Evolutionary conservation across 2,329 filamentous ascomycete genomes (phyloP), one percentile per base, ranked within the genome.

Genomic region (Paecilomyces formosus): DNA sequence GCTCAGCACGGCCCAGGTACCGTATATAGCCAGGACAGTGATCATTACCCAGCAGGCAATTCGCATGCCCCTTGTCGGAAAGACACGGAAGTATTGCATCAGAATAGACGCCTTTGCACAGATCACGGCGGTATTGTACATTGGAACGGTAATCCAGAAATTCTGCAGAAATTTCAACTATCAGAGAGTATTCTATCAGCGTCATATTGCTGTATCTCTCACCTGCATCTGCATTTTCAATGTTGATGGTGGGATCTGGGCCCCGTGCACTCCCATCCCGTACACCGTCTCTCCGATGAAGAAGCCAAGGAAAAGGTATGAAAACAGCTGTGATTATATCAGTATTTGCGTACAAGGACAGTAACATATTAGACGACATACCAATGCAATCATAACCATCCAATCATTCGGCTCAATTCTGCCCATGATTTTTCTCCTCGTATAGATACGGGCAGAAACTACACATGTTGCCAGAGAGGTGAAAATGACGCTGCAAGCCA

Each of bases 61-160:
- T 3, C 75, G 70, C 63, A 72, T 73, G 33, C 61, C 62, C 6
- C 61, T 68, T 2, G 68, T 70, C 33, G 66, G 69, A 64, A 81
- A 79, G 54, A 81, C 72, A 39, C 76, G 77, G 22, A 78, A 73
- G 62, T 81, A 80, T 62, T 80, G 78, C 57, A 78, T 67, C n/a
- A 81, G 65, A 55, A 81, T 79, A 0, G 77, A 79, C 24, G 73
- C 71, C 68, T 80, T 80, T 49, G 77, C 77, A 59, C 72, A 71
- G 55, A 73, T 63, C 0, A 76, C 63, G n/a, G 70, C 65, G 30
- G 69, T 67, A 18, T 73, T 74, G 57, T 75, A 75, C 61, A 74
- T 70, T 3, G 72, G 70, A n/a, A 73, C 69, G 3, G 71, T 71
- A 57, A 73, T 63, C 70, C 71, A 74, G 59, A 74, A 74, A 8